Base-by-base conservation (phyloP, 2,329 filamentous ascomycete species). In the Rutstroemia sp. region DNA sequence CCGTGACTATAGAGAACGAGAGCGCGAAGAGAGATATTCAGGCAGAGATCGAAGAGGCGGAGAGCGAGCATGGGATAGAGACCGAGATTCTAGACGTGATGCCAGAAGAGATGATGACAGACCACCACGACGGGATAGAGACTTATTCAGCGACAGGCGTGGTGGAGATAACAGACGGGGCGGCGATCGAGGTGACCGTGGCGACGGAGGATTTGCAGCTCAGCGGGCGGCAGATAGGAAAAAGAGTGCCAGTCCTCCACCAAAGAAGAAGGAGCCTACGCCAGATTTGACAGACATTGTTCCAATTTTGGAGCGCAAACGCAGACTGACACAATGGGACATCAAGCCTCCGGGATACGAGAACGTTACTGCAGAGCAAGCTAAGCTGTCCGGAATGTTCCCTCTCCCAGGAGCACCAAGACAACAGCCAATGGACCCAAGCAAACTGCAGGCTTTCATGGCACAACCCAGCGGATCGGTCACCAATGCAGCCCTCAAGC, bases 381-480 rank as follows among this genome's bases (percentile, higher is more conserved):
- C 94, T 51, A 99, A 99, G 77, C 80, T 99, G 46, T 99, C 95
- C 63, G 87, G 92, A 76, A 96, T 99, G 94, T 99, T 99, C 77
- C 92, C 95, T 59, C 83, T 99, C 47, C 94, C 94, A 3, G 94
- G 94, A 62, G 94, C 94, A 60, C 94, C 94, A 54, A 85, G 94
- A 65, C 91, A 96, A 71, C 92, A 96, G 69, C 87, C 90, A 37
- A 94, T 97, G 86, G 94, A 99, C 65, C 92, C 92, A 16, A 89
- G 84, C 66, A 92, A 92, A 72, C 80, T 99, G 49, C 91, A 96
- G 71, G 91, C 92, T 21, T 95, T 99, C 72, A 95, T 96, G 83
- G 92, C 89, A 71, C 91, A 95, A 69, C 88, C 92, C 14, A 83
- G 83, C 54, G 86, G 86, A 54, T 75, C 85, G 67, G 74, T 81